phyloP scores from a whole-genome alignment of 2,329 filamentous ascomycete genomes.

The Aspergillus pseudoviridinutans region DNA sequence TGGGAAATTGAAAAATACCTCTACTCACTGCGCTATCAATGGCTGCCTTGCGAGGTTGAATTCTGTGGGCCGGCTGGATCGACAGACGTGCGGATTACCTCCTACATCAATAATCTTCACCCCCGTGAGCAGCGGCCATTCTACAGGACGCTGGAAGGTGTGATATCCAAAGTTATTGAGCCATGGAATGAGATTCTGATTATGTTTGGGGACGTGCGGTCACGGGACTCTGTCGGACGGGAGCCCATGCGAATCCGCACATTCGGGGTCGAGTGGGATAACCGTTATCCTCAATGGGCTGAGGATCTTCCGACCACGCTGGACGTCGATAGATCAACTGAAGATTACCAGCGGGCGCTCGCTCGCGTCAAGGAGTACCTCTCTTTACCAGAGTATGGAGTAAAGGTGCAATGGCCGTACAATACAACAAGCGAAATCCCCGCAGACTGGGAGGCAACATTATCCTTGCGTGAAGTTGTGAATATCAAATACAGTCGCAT shows the following conservation, averaged over 20 bases:
- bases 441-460: constrained; percentile 4
- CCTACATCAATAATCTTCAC: constrained; percentile 10
- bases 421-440: constrained; percentile 2
- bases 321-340: neutral
- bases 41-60: constrained; percentile 13
- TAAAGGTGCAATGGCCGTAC: constrained; percentile 3
- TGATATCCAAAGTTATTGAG: constrained; percentile 3
- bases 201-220: neutral
- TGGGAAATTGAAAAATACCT: neutral
- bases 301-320: neutral
- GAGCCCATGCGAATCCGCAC: constrained; percentile 3
- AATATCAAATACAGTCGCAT: constrained; percentile 4
- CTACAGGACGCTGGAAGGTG: constrained; percentile 2
- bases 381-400: constrained; percentile 6
- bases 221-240: neutral
- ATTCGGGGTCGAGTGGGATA: constrained; percentile 10
- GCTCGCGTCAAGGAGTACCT: constrained; percentile 6
- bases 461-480: neutral
- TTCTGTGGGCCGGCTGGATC: constrained; percentile 6
- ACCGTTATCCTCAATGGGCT: constrained; percentile 1
- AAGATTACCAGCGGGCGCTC: neutral
- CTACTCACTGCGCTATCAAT: constrained; percentile 9
- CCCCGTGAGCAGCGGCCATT: neutral
- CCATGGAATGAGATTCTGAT: constrained; percentile 7
- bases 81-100: constrained; percentile 5